Evolutionary conservation across 352 stramenopile genomes (phyloP), one percentile per base, ranked within the genome.

Genomic region (Pythium rhizo-oryzae): DNA sequence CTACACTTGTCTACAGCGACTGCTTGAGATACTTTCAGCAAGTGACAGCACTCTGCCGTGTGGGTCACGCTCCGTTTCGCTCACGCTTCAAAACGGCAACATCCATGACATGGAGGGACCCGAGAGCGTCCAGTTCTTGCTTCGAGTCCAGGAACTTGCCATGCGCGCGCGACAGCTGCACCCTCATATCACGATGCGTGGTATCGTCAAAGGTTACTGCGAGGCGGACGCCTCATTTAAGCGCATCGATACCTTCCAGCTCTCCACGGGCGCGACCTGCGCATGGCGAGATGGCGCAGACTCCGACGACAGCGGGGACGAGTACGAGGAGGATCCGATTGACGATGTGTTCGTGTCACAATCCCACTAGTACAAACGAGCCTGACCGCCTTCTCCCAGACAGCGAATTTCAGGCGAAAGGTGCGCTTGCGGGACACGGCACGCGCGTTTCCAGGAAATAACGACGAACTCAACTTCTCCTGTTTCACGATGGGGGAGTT

Each of bases 291-390:
- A 16, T 51, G 44, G 8, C 19, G 44, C 6, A 1, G 15, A 50
- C 2, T 50, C 43, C 11, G 37, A 43, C 37, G 37, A 50, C 13
- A 50, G 43, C 19, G 43, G 18, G 2, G 43, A 23, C 2, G 43
- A 23, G 8, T 50, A 28, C 44, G 4, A 4, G 7, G 44, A 51
- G 18, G 44, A 24, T 11, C 44, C 44, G 8, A 5, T 28, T 25
- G 44, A 51, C n/a, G 21, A 25, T n/a, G 44, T 51, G 19, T 51
- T 51, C n/a, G 44, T 51, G 19, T 51, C 44, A 25, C 44, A n/a
- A 8, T 30, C 44, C 5, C 24, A 51, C 44, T 13, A 9, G 4
- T n/a, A n/a, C n/a, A n/a, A n/a, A n/a, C n/a, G n/a, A n/a, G n/a
- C n/a, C n/a, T n/a, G 12, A n/a, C 13, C 41, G 18, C 18, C 6